Percentiles rank a stretch among this genome's conserved stretches.
Conservation (phyloP, 345 rosid genomes). For the Chamaenerion angustifolium region DNA sequence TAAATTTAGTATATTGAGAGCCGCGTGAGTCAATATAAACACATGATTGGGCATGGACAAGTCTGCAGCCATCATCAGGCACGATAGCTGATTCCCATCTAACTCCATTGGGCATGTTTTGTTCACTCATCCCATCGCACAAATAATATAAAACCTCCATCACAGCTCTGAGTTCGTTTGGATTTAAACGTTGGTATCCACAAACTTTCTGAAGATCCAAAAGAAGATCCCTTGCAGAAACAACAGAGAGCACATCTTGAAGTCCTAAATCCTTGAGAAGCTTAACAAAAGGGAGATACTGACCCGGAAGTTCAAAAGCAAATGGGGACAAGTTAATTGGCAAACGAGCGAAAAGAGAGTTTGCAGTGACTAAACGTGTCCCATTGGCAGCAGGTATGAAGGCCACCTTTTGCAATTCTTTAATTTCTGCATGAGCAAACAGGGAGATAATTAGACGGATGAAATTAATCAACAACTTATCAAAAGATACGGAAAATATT, state of each 20-base stretch:
- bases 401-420: conserved; percentile 59
- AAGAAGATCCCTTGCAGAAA: conserved; percentile 60
- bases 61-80: conserved; percentile 92
- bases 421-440: conserved; percentile 35
- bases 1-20: conserved; percentile 51
- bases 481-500: neutral
- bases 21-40: conserved; percentile 73
- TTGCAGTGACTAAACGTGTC: conserved; percentile 67
- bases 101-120: conserved; percentile 15
- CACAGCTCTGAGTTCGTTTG: conserved; percentile 90
- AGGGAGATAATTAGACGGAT: conserved; percentile 7
- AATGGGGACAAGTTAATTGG: conserved; percentile 77
- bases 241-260: conserved; percentile 58
- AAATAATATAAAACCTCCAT: conserved; percentile 68
- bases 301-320: conserved; percentile 78
- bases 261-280: conserved; percentile 82
- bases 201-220: conserved; percentile 58
- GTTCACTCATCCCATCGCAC: conserved; percentile 31
- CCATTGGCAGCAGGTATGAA: conserved; percentile 92
- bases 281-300: conserved; percentile 63
- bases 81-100: conserved; percentile 44
- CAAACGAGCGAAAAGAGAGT: conserved; percentile 64
- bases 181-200: conserved; percentile 83
- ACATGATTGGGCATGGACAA: conserved; percentile 64
- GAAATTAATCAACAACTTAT: neutral